phyloP scores from a whole-genome alignment of 805 yeast genomes.

The Blastobotrys attinorum region DNA sequence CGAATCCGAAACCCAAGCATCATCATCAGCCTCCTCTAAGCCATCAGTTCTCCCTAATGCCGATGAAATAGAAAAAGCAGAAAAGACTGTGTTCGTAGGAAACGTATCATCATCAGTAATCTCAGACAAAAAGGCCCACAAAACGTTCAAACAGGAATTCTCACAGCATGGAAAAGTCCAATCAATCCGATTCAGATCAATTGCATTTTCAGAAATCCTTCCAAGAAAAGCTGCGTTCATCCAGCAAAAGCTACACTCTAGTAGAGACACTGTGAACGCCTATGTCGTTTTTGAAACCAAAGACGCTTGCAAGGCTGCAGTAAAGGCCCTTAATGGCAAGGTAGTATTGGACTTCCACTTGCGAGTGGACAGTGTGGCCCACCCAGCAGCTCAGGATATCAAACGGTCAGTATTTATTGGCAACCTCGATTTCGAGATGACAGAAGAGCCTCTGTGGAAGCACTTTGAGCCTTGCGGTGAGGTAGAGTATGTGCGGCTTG shows the following conservation, averaged over 20 bases:
- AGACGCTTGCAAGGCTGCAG: conserved; percentile 38
- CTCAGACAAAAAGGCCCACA: conserved; percentile 51
- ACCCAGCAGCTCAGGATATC: conserved; percentile 80
- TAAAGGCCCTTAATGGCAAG: conserved; percentile 54
- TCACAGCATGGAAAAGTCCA: conserved; percentile 42
- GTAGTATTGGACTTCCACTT: conserved; percentile 67
- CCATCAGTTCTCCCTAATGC: conserved; percentile 42
- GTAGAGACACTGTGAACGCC: conserved; percentile 78
- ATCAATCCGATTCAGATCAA: conserved; percentile 84
- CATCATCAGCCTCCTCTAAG: too few relatives aligned
- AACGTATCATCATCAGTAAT: conserved; percentile 65
- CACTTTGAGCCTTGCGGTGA: conserved; percentile 63
- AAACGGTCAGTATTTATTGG: conserved; percentile 86
- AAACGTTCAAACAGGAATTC: conserved; percentile 60
- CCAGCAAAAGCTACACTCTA: conserved; percentile 64
- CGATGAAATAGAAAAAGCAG: conserved; percentile 76
- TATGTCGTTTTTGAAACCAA: conserved; percentile 66
- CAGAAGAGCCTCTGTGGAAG: conserved; percentile 82
- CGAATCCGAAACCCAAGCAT: too few relatives aligned
- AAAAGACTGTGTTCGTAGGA: conserved; percentile 80
- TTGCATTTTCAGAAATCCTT: conserved; percentile 76
- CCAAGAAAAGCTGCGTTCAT: conserved; percentile 92
- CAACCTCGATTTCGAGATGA: conserved; percentile 85
- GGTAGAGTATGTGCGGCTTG: conserved; percentile 81
- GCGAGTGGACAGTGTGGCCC: conserved; percentile 88